Evolutionary conservation across 2,329 filamentous ascomycete genomes (phyloP).

Genomic region (Aspergillus intermedius): DNA sequence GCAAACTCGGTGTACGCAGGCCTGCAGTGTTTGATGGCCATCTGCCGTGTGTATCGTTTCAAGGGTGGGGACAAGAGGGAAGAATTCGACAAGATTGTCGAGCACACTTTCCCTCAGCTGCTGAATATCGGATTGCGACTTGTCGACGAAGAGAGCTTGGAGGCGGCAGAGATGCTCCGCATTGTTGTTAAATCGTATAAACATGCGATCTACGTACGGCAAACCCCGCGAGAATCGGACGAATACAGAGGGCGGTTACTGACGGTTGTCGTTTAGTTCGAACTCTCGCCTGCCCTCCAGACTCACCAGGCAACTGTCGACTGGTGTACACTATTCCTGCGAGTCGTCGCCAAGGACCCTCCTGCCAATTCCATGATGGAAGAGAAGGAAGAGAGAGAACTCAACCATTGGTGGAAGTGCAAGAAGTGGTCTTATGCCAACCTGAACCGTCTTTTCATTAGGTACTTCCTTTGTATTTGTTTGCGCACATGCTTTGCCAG

Average conservation of each 20-base stretch:
- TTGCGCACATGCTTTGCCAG: background rate
- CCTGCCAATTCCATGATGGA: slow-evolving; percentile 74
- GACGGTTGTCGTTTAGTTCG: slow-evolving; percentile 57
- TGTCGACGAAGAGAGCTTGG: slow-evolving; percentile 82
- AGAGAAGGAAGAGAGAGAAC: slow-evolving; percentile 76
- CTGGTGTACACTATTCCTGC: slow-evolving; percentile 93
- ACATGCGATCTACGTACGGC: slow-evolving; percentile 86
- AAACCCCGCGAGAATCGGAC: background rate
- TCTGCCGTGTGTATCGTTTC: slow-evolving; percentile 93
- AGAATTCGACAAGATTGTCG: slow-evolving; percentile 92
- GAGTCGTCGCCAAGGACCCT: slow-evolving; percentile 77
- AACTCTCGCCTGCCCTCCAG: slow-evolving; percentile 71
- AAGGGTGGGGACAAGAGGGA: slow-evolving; percentile 74
- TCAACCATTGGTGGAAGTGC: slow-evolving; percentile 98
- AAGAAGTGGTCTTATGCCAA: slow-evolving; percentile 99
- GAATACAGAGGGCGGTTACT: slow-evolving; percentile 11
- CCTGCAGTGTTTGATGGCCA: slow-evolving; percentile 85
- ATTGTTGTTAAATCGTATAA: slow-evolving; percentile 96
- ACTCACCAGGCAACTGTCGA: slow-evolving; percentile 78
- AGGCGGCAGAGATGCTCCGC: slow-evolving; percentile 94
- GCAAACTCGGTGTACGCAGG: slow-evolving; percentile 84
- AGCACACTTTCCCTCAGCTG: slow-evolving; percentile 80
- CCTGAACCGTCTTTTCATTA: slow-evolving; percentile 87
- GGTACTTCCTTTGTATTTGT: slow-evolving; percentile 46
- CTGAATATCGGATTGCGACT: slow-evolving; percentile 81